Base-by-base conservation (phyloP, 1,284 basidiomycete species). In the Ustilago cynodontis region DNA sequence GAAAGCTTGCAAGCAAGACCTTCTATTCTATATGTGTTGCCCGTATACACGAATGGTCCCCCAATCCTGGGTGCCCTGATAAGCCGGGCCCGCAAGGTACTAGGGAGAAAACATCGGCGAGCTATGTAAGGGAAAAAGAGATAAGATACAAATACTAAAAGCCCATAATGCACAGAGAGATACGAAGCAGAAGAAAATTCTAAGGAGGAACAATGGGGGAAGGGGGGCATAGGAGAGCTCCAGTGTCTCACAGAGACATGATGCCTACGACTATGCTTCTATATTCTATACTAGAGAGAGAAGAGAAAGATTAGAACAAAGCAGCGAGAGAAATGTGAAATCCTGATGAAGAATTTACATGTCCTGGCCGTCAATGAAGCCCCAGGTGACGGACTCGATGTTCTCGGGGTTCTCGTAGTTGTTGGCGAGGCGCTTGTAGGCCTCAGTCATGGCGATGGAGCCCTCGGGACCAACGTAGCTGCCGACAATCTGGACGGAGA, bases 321-420 rank as follows among this genome's bases (percentile, higher is more conserved):
- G 28, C 20, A 43, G 39, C 22, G 41, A 49, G 37, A 37, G 28
- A 35, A 5, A 31, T 20, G 29, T 45, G 22, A 35, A 49, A 24
- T n/a, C 28, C 26, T 22, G 13, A 18, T 16, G 29, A 45, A 41
- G 28, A n/a, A 54, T 61, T 76, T 73, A 71, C n/a, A 76, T 74
- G 65, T 51, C 65, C 67, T 79, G 74, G 50, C 71, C 69, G 59
- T 73, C 74, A 58, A 79, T 74, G 67, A 80, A 75, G 66, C 78
- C 78, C 78, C 78, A 80, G 67, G 71, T 69, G 64, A 80, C 39
- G 49, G 69, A 76, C 68, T 77, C 63, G 76, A 80, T 78, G 52
- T 47, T 22, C 57, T 69, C 56, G 58, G 68, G 65, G 64, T 62
- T 61, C 51, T 68, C 57, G 64, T 71, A 73, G 62, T 71, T 58